A percentile compares a stretch with the other conserved stretches of the same genome.
Evolutionary conservation across 441 rosid species (phyloP).

Genomic region (Erysimum cheiri): DNA sequence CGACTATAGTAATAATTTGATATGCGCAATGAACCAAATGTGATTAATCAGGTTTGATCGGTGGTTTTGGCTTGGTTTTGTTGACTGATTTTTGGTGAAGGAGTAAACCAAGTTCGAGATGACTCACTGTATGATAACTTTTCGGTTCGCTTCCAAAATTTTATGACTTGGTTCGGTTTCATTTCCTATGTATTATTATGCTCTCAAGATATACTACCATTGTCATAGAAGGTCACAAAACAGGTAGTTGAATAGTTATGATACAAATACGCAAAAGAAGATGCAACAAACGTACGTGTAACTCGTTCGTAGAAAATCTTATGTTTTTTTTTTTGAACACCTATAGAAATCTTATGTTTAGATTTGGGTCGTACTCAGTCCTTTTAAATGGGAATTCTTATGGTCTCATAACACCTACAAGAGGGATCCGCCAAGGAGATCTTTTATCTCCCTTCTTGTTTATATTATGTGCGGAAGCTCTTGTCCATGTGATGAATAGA

Average conservation of each 20-base stretch:
- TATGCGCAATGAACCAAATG: constrained; percentile 15
- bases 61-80: constrained; percentile 6
- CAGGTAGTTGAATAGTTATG: neutral
- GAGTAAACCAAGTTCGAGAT: constrained; percentile 12
- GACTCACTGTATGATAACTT: neutral
- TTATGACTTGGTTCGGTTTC: neutral
- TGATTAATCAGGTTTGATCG: constrained; percentile 17
- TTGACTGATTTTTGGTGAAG: constrained; percentile 9
- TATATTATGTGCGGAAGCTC: too few species aligned
- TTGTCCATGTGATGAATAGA: too few species aligned
- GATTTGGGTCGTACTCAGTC: too few species aligned
- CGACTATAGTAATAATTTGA: constrained; percentile 30
- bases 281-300: neutral
- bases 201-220: neutral
- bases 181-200: neutral
- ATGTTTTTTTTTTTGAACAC: too few species aligned
- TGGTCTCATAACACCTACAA: too few species aligned
- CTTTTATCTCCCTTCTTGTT: too few species aligned
- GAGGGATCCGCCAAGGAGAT: too few species aligned
- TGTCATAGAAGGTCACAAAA: neutral
- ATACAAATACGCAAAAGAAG: neutral
- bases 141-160: neutral
- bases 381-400: too few species aligned
- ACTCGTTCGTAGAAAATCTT: too few species aligned
- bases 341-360: neutral